These are phyloP conservation scores for Claviceps purpurea DNA, from an alignment of 2,329 filamentous ascomycete genomes.

Conservation along the genomic window DNA sequence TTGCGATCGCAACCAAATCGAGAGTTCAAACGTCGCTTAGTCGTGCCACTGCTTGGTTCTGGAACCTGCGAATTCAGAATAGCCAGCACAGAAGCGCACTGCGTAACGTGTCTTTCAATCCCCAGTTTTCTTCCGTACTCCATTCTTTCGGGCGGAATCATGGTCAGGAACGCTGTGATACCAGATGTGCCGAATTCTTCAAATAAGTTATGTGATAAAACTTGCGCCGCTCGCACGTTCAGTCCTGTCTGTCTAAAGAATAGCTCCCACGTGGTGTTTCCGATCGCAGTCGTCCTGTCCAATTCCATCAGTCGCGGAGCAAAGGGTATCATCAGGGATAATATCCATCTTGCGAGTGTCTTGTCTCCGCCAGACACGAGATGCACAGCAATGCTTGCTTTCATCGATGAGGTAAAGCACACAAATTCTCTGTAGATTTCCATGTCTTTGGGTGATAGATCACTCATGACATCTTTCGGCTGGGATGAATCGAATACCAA, in stretches of 20 bases:
- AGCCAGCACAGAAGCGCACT: neutral
- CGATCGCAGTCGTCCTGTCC: slow-evolving; percentile 21
- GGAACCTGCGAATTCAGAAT: neutral
- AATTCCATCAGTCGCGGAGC: slow-evolving; percentile 14
- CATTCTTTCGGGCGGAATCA: slow-evolving; percentile 12
- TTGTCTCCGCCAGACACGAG: slow-evolving; percentile 37
- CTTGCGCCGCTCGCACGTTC: slow-evolving; percentile 24
- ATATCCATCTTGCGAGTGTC: slow-evolving; percentile 41
- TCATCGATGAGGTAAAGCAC: slow-evolving; percentile 30
- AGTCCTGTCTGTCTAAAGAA: slow-evolving; percentile 23
- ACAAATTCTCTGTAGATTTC: slow-evolving; percentile 35
- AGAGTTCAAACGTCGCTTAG: too few species aligned
- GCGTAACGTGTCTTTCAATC: slow-evolving; percentile 11
- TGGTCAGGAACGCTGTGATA: slow-evolving; percentile 18
- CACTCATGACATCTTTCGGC: slow-evolving; percentile 26
- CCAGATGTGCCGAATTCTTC: slow-evolving; percentile 15
- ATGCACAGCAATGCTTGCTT: slow-evolving; percentile 24
- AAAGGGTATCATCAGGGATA: slow-evolving; percentile 36
- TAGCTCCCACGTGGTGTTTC: slow-evolving; percentile 27
- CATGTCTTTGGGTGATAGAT: slow-evolving; percentile 27
- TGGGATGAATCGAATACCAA: slow-evolving; percentile 46
- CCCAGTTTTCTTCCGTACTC: slow-evolving; percentile 17
- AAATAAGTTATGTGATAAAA: slow-evolving; percentile 16
- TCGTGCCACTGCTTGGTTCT: neutral
- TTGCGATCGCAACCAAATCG: too few species aligned